phyloP scores from a whole-genome alignment of 2,329 filamentous ascomycete species.

The Zymoseptoria ardabiliae region DNA sequence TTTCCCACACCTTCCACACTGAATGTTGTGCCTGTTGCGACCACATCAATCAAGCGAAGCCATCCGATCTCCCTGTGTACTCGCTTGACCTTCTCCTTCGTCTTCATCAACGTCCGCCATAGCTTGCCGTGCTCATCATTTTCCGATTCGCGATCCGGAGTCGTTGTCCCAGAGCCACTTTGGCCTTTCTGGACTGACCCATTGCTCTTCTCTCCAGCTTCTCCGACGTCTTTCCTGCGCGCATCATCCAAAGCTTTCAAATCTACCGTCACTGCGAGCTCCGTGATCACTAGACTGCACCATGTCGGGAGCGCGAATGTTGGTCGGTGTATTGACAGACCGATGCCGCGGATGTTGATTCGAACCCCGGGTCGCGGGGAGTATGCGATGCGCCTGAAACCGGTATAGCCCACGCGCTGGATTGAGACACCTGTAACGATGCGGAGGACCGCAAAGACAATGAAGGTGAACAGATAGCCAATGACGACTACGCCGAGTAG shows the following conservation, averaged over 20 bases:
- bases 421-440: slow-evolving; percentile 92
- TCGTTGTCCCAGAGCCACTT: slow-evolving; percentile 3
- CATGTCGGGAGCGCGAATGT: slow-evolving; percentile 97
- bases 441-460: slow-evolving; percentile 85
- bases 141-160: slow-evolving; percentile 21
- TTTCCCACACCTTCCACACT: slow-evolving; percentile 75
- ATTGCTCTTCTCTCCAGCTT: slow-evolving; percentile 10
- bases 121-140: slow-evolving; percentile 52
- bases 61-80: slow-evolving; percentile 81
- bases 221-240: slow-evolving; percentile 10
- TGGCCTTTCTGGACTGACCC: slow-evolving; percentile 5
- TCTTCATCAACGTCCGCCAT: slow-evolving; percentile 69
- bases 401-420: slow-evolving; percentile 88
- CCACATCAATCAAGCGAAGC: slow-evolving; percentile 81
- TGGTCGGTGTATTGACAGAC: slow-evolving; percentile 80
- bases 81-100: slow-evolving; percentile 80
- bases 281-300: slow-evolving; percentile 82
- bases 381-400: slow-evolving; percentile 82
- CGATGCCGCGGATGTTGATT: slow-evolving; percentile 82
- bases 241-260: slow-evolving; percentile 51
- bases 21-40: slow-evolving; percentile 71
- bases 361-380: slow-evolving; percentile 81
- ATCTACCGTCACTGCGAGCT: slow-evolving; percentile 78
- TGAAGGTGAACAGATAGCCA: slow-evolving; percentile 83
- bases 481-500: slow-evolving; percentile 78